phyloP scores from a whole-genome alignment of 257 asterid species.

The Dorcoceras hygrometricum region DNA sequence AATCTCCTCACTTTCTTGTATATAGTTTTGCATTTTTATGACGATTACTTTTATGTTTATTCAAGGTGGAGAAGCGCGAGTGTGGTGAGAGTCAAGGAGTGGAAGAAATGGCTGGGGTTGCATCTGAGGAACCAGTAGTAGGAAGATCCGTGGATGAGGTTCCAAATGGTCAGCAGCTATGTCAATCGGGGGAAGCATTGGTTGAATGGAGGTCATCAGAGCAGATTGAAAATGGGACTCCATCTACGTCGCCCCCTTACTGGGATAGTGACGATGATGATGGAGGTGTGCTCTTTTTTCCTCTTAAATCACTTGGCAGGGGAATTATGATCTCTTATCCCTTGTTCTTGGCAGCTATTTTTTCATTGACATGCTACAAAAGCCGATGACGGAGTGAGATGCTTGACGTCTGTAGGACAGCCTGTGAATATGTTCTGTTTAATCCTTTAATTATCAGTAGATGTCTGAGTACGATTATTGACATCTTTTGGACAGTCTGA shows the following conservation, averaged over 20 bases:
- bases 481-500: too few species aligned
- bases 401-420: conserved; percentile 9
- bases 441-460: not conserved
- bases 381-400: not conserved
- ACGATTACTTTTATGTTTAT: conserved; percentile 15
- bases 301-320: conserved; percentile 8
- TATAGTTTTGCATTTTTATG: not conserved
- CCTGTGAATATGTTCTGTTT: not conserved
- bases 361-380: not conserved
- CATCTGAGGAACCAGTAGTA: conserved; percentile 42
- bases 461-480: too few species aligned
- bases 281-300: conserved; percentile 38
- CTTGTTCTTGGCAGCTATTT: conserved; percentile 9
- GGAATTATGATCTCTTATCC: not conserved
- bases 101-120: conserved; percentile 50
- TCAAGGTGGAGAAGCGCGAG: conserved; percentile 39
- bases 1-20: not conserved
- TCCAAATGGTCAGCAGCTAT: conserved; percentile 40
- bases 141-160: conserved; percentile 44
- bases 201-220: conserved; percentile 75
- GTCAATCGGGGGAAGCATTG: conserved; percentile 56
- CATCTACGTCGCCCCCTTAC: conserved; percentile 76
- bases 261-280: conserved; percentile 73
- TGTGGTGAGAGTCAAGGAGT: conserved; percentile 42
- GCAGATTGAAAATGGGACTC: conserved; percentile 59